A percentile compares a stretch with the other conserved stretches of the same genome.
Evolutionary conservation across 495 filamentous ascomycete species (phyloP).

Genomic region (Podospora pseudocomata): DNA sequence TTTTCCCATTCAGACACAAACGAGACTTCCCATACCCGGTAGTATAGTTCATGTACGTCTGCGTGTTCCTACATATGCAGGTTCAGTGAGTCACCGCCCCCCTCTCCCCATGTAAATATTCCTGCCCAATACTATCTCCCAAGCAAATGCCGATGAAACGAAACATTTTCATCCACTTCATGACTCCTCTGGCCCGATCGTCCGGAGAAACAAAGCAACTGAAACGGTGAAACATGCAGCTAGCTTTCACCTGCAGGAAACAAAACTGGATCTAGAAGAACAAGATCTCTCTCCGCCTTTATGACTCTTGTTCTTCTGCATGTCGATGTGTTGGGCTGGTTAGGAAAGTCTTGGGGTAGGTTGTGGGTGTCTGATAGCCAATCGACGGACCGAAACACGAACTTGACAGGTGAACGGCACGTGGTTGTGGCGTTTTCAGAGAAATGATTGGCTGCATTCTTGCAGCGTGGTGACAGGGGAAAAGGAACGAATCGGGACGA

Average conservation of each 20-base stretch:
- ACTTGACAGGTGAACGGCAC: conserved; percentile 11
- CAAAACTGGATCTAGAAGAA: conserved; percentile 3
- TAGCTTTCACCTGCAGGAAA: not conserved
- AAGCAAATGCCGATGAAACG: not conserved
- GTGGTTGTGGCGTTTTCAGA: not conserved
- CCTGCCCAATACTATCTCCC: not conserved
- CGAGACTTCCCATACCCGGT: not conserved
- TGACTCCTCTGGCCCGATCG: not conserved
- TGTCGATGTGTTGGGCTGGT: conserved; percentile 5
- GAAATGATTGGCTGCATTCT: conserved; percentile 5
- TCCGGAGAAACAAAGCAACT: not conserved
- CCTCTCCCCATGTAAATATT: not conserved
- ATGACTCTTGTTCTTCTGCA: conserved; percentile 14
- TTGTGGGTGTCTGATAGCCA: conserved; percentile 8
- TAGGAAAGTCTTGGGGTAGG: too few relatives aligned
- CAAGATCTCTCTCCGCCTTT: conserved; percentile 2
- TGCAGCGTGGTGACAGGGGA: conserved; percentile 9
- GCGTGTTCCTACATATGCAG: not conserved
- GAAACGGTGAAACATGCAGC: not conserved
- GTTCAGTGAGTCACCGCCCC: not conserved
- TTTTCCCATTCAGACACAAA: not conserved
- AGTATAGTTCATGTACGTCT: not conserved
- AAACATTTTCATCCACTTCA: not conserved
- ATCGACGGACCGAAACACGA: conserved; percentile 16
- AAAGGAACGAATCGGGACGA: conserved; percentile 10